Evolutionary conservation across 495 filamentous ascomycete genomes (phyloP), one percentile per base, ranked within the genome.

Genomic region (Hypoxylon subgilvum): DNA sequence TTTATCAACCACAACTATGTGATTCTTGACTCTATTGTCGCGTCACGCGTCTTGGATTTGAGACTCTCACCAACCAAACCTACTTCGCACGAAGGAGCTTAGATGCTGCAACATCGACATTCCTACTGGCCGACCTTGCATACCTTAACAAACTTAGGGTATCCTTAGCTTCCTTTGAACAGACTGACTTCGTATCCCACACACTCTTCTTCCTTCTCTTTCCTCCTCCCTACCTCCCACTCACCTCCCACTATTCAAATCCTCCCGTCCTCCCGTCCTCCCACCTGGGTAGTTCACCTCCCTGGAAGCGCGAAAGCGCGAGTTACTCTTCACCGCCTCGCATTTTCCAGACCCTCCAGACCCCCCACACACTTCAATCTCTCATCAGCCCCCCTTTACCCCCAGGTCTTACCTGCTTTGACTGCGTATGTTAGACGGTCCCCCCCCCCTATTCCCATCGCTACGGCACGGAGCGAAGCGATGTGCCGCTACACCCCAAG

Each of bases 391-490:
- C 61, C 60, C 60, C 27, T 30, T 40, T 46, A 39, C 7, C 47
- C 56, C 57, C 48, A 41, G 60, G 54, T 52, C 54, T 63, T 54
- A 54, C 49, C 27, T 58, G 45, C 57, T 61, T 65, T 52, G 51
- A 35, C 51, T 65, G 62, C 62, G 61, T 61, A 61, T 65, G 62
- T 61, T 65, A 46, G 61, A 64, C 38, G 48, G 47, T 54, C 54
- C 50, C 36, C 50, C 54, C 50, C 36, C 46, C 51, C 56, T 56
- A 52, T 56, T 61, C 46, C 56, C 57, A 65, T 48, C 49, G 35
- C 62, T 13, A 61, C 62, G 62, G 62, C 62, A 61, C 62, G 62
- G 62, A 61, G 62, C 62, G 62, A 65, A 65, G 62, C 57, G 62
- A 65, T 65, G 62, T 59, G 46, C 56, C 55, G 51, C 56, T 61